phyloP scores from a whole-genome alignment of 2,329 filamentous ascomycete species.

The Fusarium anguioides region DNA sequence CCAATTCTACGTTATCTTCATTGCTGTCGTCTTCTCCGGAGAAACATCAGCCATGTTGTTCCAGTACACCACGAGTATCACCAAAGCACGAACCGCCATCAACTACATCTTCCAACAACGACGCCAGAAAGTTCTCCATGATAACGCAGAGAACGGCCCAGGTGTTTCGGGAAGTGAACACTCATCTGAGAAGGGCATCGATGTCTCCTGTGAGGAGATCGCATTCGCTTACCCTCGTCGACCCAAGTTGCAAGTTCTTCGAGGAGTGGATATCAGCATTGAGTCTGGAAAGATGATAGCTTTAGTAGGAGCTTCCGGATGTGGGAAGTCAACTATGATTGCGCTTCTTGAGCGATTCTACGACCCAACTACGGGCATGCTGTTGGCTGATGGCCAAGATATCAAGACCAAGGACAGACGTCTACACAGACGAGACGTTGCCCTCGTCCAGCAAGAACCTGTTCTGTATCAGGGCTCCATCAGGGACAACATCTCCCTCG shows the following conservation, averaged over 20 bases:
- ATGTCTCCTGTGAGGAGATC: slow-evolving; percentile 62
- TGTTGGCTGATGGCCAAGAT: slow-evolving; percentile 47
- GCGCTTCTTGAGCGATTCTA: slow-evolving; percentile 61
- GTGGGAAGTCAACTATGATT: slow-evolving; percentile 71
- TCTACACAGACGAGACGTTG: slow-evolving; percentile 50
- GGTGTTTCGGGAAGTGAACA: neutral
- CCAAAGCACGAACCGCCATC: slow-evolving; percentile 59
- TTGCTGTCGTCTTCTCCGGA: slow-evolving; percentile 60
- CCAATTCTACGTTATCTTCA: slow-evolving; percentile 64
- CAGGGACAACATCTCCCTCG: slow-evolving; percentile 66
- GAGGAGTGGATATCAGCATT: slow-evolving; percentile 55
- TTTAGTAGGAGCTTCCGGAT: slow-evolving; percentile 67
- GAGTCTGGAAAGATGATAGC: slow-evolving; percentile 62
- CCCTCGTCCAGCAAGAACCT: slow-evolving; percentile 57
- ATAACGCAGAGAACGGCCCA: slow-evolving; percentile 43
- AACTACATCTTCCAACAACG: slow-evolving; percentile 61
- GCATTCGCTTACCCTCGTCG: slow-evolving; percentile 67
- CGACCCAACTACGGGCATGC: slow-evolving; percentile 48
- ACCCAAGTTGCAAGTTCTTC: slow-evolving; percentile 50
- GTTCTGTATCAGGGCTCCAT: slow-evolving; percentile 62
- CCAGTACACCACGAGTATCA: slow-evolving; percentile 63
- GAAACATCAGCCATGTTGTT: slow-evolving; percentile 57
- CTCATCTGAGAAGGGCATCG: slow-evolving; percentile 43
- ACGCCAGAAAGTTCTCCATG: slow-evolving; percentile 45
- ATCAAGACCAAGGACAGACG: slow-evolving; percentile 47